Evolutionary conservation across 2,329 filamentous ascomycete genomes (phyloP).

Genomic region (Aspergillus awamori): DNA sequence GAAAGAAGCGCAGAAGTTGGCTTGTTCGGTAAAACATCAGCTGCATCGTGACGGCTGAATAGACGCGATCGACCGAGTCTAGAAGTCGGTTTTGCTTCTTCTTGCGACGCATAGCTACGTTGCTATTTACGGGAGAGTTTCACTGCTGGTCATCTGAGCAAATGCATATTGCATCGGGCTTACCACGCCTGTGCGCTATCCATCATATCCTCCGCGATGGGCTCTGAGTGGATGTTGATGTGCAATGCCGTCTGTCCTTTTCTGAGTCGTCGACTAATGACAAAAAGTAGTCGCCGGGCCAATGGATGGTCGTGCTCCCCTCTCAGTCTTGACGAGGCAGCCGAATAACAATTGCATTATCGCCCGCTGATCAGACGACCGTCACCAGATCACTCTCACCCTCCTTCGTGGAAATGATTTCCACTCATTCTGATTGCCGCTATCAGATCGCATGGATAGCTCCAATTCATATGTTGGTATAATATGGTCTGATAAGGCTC

Average conservation of each 20-base stretch:
- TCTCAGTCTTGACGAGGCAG: background rate
- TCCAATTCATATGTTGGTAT: slow-evolving; percentile 2
- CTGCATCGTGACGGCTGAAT: slow-evolving; percentile 15
- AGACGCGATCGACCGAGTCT: slow-evolving; percentile 11
- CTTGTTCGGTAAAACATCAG: slow-evolving; percentile 2
- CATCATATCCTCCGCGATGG: slow-evolving; percentile 3
- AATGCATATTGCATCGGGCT: slow-evolving; percentile 6
- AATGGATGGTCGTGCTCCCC: background rate
- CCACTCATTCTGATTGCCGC: background rate
- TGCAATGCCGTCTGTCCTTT: background rate
- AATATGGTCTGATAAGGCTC: slow-evolving; percentile 1
- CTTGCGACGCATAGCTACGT: background rate
- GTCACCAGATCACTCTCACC: slow-evolving; percentile 7
- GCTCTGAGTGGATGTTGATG: background rate
- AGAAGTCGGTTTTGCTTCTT: slow-evolving; percentile 13
- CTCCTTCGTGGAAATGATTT: slow-evolving; percentile 3
- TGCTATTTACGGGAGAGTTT: slow-evolving; percentile 17
- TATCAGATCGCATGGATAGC: background rate
- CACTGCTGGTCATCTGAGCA: slow-evolving; percentile 19
- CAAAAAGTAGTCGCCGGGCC: background rate
- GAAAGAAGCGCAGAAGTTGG: background rate
- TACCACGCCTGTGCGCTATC: slow-evolving; percentile 4
- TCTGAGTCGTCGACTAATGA: background rate
- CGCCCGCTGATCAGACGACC: slow-evolving; percentile 2
- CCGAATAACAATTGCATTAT: slow-evolving; percentile 5